These are phyloP conservation scores for Chloropicon primus DNA, from an alignment of 139 green algal genomes.

Conservation along the genomic window DNA sequence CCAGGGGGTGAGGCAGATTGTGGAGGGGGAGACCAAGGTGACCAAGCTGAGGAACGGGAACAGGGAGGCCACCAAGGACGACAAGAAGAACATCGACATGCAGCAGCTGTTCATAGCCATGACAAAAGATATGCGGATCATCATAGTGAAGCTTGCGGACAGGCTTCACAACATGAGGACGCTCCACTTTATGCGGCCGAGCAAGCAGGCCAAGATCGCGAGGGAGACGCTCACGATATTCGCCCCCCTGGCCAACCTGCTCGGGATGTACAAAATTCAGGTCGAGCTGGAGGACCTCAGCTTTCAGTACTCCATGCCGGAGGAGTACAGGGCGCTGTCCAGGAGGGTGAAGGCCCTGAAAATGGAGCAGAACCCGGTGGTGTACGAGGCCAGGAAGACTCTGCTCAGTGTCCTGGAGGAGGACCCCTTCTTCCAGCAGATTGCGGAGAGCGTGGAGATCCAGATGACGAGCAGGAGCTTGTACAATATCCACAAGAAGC, in stretches of 20 bases:
- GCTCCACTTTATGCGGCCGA: constrained; percentile 55
- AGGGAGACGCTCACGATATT: constrained; percentile 40
- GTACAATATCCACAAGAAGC: constrained; percentile 48
- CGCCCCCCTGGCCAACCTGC: constrained; percentile 61
- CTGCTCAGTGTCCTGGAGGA: constrained; percentile 27
- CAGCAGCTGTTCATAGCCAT: constrained; percentile 81
- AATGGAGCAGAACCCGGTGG: constrained; percentile 16
- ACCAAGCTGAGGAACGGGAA: constrained; percentile 27
- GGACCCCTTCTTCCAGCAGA: constrained; percentile 41
- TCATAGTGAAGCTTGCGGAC: constrained; percentile 87
- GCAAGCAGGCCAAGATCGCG: constrained; percentile 48
- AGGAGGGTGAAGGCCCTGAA: constrained; percentile 11
- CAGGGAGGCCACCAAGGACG: not conserved
- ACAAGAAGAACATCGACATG: constrained; percentile 59
- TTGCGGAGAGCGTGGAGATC: constrained; percentile 25
- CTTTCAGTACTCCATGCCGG: constrained; percentile 45
- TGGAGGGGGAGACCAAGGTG: constrained; percentile 84
- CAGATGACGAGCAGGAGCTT: constrained; percentile 34
- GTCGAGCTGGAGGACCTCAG: constrained; percentile 77
- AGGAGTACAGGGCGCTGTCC: constrained; percentile 14
- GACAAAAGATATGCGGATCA: constrained; percentile 80
- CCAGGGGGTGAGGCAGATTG: constrained; percentile 49
- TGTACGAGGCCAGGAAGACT: constrained; percentile 10
- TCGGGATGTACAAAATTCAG: constrained; percentile 76
- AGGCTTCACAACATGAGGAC: constrained; percentile 90